phyloP scores from a whole-genome alignment of 139 green algal species.

The Zygnema cylindricum region DNA sequence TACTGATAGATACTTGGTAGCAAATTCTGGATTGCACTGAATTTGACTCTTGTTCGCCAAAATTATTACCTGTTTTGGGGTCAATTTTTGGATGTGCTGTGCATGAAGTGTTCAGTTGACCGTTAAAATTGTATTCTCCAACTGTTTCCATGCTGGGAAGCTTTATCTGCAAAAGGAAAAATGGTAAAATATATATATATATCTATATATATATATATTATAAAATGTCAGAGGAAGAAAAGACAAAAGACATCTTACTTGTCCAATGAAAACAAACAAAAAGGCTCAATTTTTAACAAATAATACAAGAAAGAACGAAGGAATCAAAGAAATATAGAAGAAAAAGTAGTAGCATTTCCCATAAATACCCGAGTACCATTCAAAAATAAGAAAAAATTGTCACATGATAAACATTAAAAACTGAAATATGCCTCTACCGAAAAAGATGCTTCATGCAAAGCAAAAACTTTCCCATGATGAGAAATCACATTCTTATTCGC shows the following conservation, averaged over 20 bases:
- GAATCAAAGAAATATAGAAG: background rate
- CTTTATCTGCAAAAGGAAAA: constrained; percentile 25
- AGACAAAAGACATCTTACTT: background rate
- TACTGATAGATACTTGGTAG: no score
- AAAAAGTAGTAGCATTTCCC: no score
- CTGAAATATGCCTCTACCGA: constrained; percentile 70
- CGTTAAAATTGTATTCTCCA: constrained; percentile 39
- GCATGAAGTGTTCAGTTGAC: constrained; percentile 65
- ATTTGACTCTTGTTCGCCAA: no score
- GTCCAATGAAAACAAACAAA: background rate
- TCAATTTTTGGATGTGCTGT: constrained; percentile 85
- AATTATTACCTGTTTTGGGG: constrained; percentile 36
- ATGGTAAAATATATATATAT: constrained; percentile 28
- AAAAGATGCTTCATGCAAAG: constrained; percentile 78
- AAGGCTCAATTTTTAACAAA: background rate
- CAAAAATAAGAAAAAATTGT: no score
- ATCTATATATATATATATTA: background rate
- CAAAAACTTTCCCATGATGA: constrained; percentile 75
- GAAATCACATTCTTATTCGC: constrained; percentile 78
- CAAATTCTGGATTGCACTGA: no score
- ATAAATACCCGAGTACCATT: no score
- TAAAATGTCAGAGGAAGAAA: background rate
- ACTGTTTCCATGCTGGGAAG: constrained; percentile 31
- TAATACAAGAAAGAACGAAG: no score
- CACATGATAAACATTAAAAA: no score